phyloP scores from a whole-genome alignment of 106 monocot species.

The Platanthera zijinensis region DNA sequence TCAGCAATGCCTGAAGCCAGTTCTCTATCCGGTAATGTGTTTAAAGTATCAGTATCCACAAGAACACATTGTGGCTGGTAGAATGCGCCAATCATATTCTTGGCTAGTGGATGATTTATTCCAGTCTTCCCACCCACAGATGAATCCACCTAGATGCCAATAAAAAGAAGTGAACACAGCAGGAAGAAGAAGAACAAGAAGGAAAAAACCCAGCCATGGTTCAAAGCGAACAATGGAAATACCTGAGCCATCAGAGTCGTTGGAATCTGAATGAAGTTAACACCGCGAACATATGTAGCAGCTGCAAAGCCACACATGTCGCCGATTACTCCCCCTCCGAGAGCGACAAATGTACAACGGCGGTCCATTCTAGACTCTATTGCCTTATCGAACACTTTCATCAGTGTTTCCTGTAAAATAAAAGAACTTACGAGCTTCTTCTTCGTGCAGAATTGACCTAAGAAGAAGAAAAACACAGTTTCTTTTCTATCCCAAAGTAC shows the following conservation, averaged over 20 bases:
- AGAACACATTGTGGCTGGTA: slow-evolving; percentile 97
- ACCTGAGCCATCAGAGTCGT: slow-evolving; percentile 99
- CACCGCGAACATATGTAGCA: slow-evolving; percentile 87
- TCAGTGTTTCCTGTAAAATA: slow-evolving; percentile 62
- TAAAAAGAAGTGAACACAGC: neutral
- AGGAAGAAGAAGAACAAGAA: neutral
- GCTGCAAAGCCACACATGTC: slow-evolving; percentile 99
- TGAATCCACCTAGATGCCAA: slow-evolving; percentile 73
- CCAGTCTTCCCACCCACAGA: slow-evolving; percentile 99
- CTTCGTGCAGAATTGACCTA: neutral
- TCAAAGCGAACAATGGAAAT: neutral
- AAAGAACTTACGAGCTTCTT: neutral
- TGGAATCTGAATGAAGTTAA: slow-evolving; percentile 97
- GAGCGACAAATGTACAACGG: slow-evolving; percentile 86
- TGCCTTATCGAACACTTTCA: slow-evolving; percentile 98
- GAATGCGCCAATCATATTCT: slow-evolving; percentile 96
- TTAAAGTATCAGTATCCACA: slow-evolving; percentile 87
- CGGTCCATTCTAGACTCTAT: slow-evolving; percentile 76
- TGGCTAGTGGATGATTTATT: slow-evolving; percentile 90
- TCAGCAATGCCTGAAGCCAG: slow-evolving; percentile 91
- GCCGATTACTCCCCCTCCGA: slow-evolving; percentile 96
- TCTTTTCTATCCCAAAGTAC: neutral
- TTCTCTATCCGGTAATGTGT: slow-evolving; percentile 87
- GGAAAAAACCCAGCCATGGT: neutral
- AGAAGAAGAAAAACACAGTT: neutral